Evolutionary conservation across 192 early-diverging fungal species (phyloP).

Genomic region (Entrophospora sp.): DNA sequence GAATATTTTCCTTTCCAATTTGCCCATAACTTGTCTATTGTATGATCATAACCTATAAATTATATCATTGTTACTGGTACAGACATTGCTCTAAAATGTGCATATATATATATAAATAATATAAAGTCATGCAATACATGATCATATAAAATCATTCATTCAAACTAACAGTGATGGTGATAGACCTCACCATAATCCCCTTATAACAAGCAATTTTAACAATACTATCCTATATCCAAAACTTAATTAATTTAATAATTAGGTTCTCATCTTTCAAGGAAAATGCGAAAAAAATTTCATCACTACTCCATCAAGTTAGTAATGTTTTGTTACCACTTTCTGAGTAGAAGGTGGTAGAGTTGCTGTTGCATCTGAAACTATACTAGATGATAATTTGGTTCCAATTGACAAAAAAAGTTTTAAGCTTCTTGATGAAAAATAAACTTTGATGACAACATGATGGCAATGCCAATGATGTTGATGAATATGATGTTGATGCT

Average conservation of each 20-base stretch:
- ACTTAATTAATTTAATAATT: neutral
- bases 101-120: neutral
- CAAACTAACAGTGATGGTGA: slow-evolving; percentile 59
- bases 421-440: neutral
- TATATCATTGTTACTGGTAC: slow-evolving; percentile 88
- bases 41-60: slow-evolving; percentile 88
- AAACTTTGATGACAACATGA: slow-evolving; percentile 14
- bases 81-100: slow-evolving; percentile 51
- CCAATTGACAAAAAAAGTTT: neutral
- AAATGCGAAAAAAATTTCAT: slow-evolving; percentile 24
- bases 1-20: slow-evolving; percentile 23
- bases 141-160: neutral
- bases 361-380: slow-evolving; percentile 2
- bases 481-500: neutral
- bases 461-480: neutral
- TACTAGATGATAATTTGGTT: slow-evolving; percentile 5
- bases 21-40: slow-evolving; percentile 45
- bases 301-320: slow-evolving; percentile 33
- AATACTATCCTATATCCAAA: slow-evolving; percentile 57
- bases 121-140: neutral
- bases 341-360: no score
- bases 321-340: slow-evolving; percentile 22
- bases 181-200: slow-evolving; percentile 79
- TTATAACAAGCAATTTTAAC: slow-evolving; percentile 71
- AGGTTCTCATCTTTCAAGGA: slow-evolving; percentile 10